Evolutionary conservation across 116 monocot genomes (phyloP), one percentile per base, ranked within the genome.

Genomic region (Papilionanthe hybrid): DNA sequence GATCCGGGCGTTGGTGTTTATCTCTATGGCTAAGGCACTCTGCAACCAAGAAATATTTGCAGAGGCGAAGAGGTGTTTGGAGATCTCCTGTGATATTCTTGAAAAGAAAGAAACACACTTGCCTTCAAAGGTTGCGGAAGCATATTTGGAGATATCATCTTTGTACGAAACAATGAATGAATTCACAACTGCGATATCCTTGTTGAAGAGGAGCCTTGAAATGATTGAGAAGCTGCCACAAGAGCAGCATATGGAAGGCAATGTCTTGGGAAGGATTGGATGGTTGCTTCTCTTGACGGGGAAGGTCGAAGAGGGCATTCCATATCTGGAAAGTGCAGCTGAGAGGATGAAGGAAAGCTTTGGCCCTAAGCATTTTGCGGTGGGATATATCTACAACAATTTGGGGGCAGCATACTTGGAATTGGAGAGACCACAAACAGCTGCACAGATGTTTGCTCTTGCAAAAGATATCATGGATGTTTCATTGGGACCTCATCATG

Each of bases 321-420:
- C 86, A 2, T 93, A 90, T 77, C 57, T 95, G 81, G 95, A 99
- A 83, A 85, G 78, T 78, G 99, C 95, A 2, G 91, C 89, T 41
- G 95, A 93, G 84, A 95, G 95, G 74, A 75, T 95, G 85, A 91
- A 87, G 83, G 93, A 95, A 80, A 90, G 90, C 77, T 99, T 99
- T 84, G 99, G 99, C 18, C 89, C 91, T 0, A 99, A 99, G 78
- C 95, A 99, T 76, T 95, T 90, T 72, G 89, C 89, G 1, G 89
- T 93, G 11, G 99, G 99, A 5, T 99, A 99, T 75, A 82, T 95
- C 6, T 99, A 95, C 78, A 99, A 99, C 82, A 99, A 95, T 79
- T 80, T 99, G 76, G 99, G 93, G 20, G 90, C 91, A 60, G 95
- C 95, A 4, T 95, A 90, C 80, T 77, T 99, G 91, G 94, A 94